These are phyloP conservation scores for Lonicera japonica DNA, from an alignment of 129 eudicot genomes.

Conservation along the genomic window DNA sequence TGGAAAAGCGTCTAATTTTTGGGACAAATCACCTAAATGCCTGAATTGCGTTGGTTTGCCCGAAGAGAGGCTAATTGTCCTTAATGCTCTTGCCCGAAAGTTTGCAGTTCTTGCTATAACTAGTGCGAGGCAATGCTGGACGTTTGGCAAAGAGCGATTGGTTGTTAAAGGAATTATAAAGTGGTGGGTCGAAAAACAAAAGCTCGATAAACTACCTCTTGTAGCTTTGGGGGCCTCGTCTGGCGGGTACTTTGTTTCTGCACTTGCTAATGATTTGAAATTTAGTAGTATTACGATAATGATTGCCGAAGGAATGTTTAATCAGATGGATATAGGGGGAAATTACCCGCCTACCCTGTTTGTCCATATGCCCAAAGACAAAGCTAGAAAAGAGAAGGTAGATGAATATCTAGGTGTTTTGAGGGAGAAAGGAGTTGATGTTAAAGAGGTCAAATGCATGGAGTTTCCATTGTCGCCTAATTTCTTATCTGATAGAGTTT, in stretches of 20 bases:
- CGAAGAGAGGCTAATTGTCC: slow-evolving; percentile 72
- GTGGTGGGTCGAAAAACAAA: slow-evolving; percentile 52
- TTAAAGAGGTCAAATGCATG: slow-evolving; percentile 59
- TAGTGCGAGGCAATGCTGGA: slow-evolving; percentile 73
- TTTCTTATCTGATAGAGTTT: slow-evolving; percentile 65
- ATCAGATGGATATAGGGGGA: slow-evolving; percentile 33
- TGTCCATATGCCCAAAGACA: slow-evolving; percentile 94
- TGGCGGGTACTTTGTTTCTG: slow-evolving; percentile 91
- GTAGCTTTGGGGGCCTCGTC: slow-evolving; percentile 94
- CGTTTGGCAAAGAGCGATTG: slow-evolving; percentile 47
- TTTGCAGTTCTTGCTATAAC: slow-evolving; percentile 72
- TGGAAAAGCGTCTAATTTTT: slow-evolving; percentile 70
- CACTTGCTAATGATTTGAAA: slow-evolving; percentile 50
- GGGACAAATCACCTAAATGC: slow-evolving; percentile 64
- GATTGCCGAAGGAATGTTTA: slow-evolving; percentile 82
- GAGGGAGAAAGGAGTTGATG: slow-evolving; percentile 56
- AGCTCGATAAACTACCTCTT: slow-evolving; percentile 51
- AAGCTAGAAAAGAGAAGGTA: slow-evolving; percentile 37
- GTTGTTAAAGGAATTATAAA: slow-evolving; percentile 35
- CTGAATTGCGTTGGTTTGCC: slow-evolving; percentile 84
- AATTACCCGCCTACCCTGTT: slow-evolving; percentile 83
- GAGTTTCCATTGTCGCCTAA: slow-evolving; percentile 56
- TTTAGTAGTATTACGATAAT: slow-evolving; percentile 60
- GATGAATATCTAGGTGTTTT: slow-evolving; percentile 39
- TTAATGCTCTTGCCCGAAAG: slow-evolving; percentile 57